Conservation (phyloP, 2,329 filamentous ascomycete species). For the Claviceps sp. region DNA sequence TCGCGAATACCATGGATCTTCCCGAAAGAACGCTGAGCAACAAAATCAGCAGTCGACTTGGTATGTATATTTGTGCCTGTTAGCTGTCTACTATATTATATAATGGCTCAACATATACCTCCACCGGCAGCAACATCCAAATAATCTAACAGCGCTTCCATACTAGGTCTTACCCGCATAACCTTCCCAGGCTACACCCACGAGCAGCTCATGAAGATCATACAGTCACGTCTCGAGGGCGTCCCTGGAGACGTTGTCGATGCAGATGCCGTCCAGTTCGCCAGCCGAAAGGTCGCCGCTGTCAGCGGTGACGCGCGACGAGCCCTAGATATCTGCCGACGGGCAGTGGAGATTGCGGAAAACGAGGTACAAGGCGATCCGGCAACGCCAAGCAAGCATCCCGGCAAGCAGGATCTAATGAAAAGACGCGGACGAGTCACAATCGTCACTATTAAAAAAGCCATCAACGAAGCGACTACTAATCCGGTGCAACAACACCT, state of each 20-base stretch:
- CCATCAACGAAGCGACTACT: conserved; percentile 88
- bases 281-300: conserved; percentile 88
- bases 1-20: conserved; percentile 98
- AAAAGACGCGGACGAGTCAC: conserved; percentile 50
- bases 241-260: conserved; percentile 85
- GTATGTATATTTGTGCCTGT: conserved; percentile 14
- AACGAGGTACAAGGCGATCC: conserved; percentile 42
- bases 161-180: conserved; percentile 65
- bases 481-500: conserved; percentile 86
- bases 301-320: conserved; percentile 89
- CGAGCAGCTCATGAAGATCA: conserved; percentile 93
- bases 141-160: neutral
- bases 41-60: conserved; percentile 88
- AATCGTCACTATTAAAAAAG: conserved; percentile 83
- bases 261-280: conserved; percentile 87
- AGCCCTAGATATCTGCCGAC: conserved; percentile 85
- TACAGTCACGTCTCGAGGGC: conserved; percentile 80
- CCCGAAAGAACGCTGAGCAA: conserved; percentile 93
- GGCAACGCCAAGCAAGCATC: conserved; percentile 47
- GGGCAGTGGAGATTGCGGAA: conserved; percentile 91
- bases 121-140: no score
- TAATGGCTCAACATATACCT: neutral
- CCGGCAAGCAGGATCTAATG: conserved; percentile 13
- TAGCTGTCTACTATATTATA: neutral
- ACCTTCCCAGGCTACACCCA: conserved; percentile 97